Conservation (phyloP, 331 rosid species). For the Phaseolus coccineus region DNA sequence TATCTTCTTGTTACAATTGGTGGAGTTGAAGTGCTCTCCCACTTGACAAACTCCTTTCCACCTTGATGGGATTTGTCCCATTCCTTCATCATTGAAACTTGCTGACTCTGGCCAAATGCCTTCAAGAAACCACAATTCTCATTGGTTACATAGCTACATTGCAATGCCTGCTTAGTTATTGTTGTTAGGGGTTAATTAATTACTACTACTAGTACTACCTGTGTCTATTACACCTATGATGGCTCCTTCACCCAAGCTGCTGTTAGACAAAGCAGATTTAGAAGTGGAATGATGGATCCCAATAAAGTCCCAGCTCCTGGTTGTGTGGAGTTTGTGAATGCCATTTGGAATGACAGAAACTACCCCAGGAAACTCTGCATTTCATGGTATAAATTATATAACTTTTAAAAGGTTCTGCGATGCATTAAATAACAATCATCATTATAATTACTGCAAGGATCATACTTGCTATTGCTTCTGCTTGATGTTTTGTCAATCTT, state of each 20-base stretch:
- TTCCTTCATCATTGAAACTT: constrained; percentile 73
- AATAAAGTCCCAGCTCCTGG: constrained; percentile 86
- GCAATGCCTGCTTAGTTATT: not conserved
- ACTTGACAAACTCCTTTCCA: constrained; percentile 84
- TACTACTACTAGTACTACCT: constrained; percentile 51
- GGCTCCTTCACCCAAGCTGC: constrained; percentile 66
- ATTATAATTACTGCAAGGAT: constrained; percentile 20
- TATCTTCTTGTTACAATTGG: constrained; percentile 72
- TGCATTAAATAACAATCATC: constrained; percentile 10
- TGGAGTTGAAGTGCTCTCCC: constrained; percentile 64
- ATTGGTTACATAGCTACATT: constrained; percentile 40
- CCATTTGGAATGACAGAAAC: constrained; percentile 71
- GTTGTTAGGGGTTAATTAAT: not conserved
- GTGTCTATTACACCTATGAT: constrained; percentile 81
- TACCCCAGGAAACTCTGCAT: constrained; percentile 69
- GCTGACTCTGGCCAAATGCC: constrained; percentile 86
- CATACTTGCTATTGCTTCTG: constrained; percentile 66
- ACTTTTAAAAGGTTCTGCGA: constrained; percentile 42
- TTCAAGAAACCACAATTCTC: constrained; percentile 44
- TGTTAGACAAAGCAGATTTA: constrained; percentile 41
- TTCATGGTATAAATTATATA: constrained; percentile 25
- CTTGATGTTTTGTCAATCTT: constrained; percentile 69
- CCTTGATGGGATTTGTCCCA: constrained; percentile 64
- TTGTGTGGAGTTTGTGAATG: constrained; percentile 77
- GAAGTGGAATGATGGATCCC: constrained; percentile 55